These are phyloP conservation scores for Boletus sp. DNA, from an alignment of 1,284 basidiomycete species.

Conservation along the genomic window DNA sequence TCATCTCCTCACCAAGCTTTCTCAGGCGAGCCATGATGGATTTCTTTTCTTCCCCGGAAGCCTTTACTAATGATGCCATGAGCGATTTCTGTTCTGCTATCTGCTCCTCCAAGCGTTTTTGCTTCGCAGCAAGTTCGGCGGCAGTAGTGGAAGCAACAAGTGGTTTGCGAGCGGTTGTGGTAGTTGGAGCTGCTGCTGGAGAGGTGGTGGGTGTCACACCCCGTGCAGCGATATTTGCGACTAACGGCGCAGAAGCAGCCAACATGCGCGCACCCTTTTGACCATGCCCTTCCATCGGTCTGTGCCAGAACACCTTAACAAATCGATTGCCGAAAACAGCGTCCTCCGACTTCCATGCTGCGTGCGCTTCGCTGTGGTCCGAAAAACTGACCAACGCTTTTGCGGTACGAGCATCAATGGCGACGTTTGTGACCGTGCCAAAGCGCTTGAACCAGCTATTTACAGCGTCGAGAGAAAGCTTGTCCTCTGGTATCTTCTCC, in stretches of 20 bases:
- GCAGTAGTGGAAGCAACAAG: constrained; percentile 35
- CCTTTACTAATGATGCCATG: constrained; percentile 66
- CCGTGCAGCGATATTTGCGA: constrained; percentile 54
- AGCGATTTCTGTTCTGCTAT: constrained; percentile 89
- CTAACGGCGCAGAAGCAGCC: constrained; percentile 69
- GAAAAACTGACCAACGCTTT: constrained; percentile 88
- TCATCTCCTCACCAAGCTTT: constrained; percentile 81
- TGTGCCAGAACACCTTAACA: constrained; percentile 92
- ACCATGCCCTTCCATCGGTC: constrained; percentile 85
- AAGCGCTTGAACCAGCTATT: constrained; percentile 91
- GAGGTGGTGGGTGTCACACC: constrained; percentile 21
- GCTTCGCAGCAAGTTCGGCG: constrained; percentile 62
- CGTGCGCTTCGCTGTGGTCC: constrained; percentile 80
- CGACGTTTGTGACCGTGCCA: constrained; percentile 90
- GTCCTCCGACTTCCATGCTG: constrained; percentile 89
- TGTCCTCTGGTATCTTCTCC: constrained; percentile 88
- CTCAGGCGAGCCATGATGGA: constrained; percentile 73
- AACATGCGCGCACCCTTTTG: constrained; percentile 69
- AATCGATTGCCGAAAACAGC: constrained; percentile 93
- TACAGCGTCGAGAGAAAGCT: constrained; percentile 74
- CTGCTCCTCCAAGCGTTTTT: constrained; percentile 75
- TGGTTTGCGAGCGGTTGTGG: constrained; percentile 30
- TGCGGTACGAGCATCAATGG: constrained; percentile 68
- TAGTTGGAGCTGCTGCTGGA: constrained; percentile 14
- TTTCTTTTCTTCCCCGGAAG: constrained; percentile 75